These are phyloP conservation scores for Zygoascus bituminiphila DNA, from an alignment of 805 yeast genomes.

Conservation along the genomic window DNA sequence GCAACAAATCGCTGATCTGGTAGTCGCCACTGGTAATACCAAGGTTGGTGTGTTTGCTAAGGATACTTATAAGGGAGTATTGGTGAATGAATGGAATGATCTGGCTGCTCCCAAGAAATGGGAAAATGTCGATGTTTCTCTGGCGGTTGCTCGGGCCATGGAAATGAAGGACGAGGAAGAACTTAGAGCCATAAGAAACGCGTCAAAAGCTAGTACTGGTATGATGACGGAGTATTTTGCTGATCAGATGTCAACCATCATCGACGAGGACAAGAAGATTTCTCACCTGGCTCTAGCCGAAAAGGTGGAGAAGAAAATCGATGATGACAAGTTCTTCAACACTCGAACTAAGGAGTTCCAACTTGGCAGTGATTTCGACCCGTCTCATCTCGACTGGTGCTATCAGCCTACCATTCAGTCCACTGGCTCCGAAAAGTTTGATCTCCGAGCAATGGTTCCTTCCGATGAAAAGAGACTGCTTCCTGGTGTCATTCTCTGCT, in stretches of 20 bases:
- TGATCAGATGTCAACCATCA: slow-evolving; percentile 77
- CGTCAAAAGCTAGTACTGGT: slow-evolving; percentile 68
- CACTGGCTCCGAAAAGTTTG: slow-evolving; percentile 65
- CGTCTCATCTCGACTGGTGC: slow-evolving; percentile 81
- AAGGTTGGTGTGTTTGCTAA: slow-evolving; percentile 62
- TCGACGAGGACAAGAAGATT: slow-evolving; percentile 77
- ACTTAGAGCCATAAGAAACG: slow-evolving; percentile 51
- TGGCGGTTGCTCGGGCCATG: slow-evolving; percentile 47
- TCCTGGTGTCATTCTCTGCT: slow-evolving; percentile 71
- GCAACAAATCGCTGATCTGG: slow-evolving; percentile 40
- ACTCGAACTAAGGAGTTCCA: slow-evolving; percentile 41
- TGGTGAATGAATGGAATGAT: slow-evolving; percentile 69
- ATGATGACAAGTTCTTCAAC: slow-evolving; percentile 61
- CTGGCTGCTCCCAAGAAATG: slow-evolving; percentile 5
- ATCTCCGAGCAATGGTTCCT: slow-evolving; percentile 74
- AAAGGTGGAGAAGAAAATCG: slow-evolving; percentile 71
- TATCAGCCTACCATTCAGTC: slow-evolving; percentile 86
- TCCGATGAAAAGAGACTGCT: slow-evolving; percentile 59
- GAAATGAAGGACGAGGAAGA: slow-evolving; percentile 78
- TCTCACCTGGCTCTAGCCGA: slow-evolving; percentile 68
- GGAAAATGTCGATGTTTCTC: slow-evolving; percentile 41
- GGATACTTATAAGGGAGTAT: slow-evolving; percentile 76
- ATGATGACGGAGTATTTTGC: slow-evolving; percentile 69
- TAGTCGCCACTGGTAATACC: slow-evolving; percentile 32
- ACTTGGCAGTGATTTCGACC: slow-evolving; percentile 61